These are phyloP conservation scores for Lepiota subincarnata DNA, from an alignment of 768 basidiomycete genomes.

Conservation along the genomic window DNA sequence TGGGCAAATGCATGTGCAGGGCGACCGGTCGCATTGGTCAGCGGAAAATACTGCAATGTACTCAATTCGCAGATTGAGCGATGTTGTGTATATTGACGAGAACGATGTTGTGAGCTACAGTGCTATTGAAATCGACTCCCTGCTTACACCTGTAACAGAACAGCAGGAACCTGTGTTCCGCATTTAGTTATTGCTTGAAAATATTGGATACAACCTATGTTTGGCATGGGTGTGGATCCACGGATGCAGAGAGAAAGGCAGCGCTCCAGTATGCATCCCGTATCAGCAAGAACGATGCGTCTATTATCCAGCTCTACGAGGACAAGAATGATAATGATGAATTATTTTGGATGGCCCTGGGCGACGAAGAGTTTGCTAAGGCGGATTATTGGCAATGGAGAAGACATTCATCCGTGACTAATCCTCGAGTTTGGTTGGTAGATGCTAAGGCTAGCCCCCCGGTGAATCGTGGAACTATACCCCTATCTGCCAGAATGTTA, in stretches of 20 bases:
- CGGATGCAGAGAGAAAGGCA: conserved; percentile 51
- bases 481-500: not conserved
- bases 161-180: conserved; percentile 73
- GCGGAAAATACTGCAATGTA: conserved; percentile 83
- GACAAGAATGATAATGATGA: conserved; percentile 65
- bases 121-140: not conserved
- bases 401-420: conserved; percentile 28
- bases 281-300: conserved; percentile 33
- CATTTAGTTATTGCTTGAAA: conserved; percentile 76
- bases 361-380: conserved; percentile 69
- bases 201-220: conserved; percentile 70
- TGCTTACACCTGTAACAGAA: conserved; percentile 29
- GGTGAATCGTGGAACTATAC: conserved; percentile 31
- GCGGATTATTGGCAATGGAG: conserved; percentile 87
- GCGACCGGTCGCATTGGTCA: conserved; percentile 70
- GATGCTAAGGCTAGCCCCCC: conserved; percentile 29
- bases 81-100: conserved; percentile 63
- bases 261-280: conserved; percentile 57
- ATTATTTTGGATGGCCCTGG: conserved; percentile 85
- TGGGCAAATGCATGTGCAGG: conserved; percentile 35
- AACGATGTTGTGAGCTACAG: conserved; percentile 54
- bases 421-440: conserved; percentile 61
- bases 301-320: conserved; percentile 53
- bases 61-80: conserved; percentile 48
- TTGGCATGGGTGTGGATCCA: conserved; percentile 78